Base-by-base conservation (phyloP, 352 stramenopile species). In the Globisporangium yorkense region DNA sequence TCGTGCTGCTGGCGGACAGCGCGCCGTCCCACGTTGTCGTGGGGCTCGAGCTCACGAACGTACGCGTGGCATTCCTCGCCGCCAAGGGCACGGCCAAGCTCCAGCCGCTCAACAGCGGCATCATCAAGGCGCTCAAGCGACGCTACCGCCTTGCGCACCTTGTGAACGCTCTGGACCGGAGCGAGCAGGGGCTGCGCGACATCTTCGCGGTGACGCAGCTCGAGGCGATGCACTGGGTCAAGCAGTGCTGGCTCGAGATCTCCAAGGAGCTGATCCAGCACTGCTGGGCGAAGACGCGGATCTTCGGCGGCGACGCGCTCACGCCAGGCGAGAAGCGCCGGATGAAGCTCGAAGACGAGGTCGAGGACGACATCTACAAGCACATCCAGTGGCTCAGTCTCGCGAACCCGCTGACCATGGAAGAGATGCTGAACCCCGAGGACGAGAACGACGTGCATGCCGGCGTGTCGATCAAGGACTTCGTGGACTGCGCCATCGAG, bases 101-200 rank as follows among this genome's bases (percentile, higher is more conserved):
- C 18, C 62, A 68, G 52, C 57, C 62, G 20, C 51, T 68, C 44
- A 53, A 65, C 40, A 49, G 45, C 31, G 62, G 57, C n/a, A 58
- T 68, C 31, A 51, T 54, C 13, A 67, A 60, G 16, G 57, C 57
- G 21, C 59, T 67, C 61, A 63, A 67, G 55, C 55, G 50, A 6
- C 55, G 61, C 15, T 67, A 67, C 56, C 55, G 61, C 27, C 53
- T 57, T 39, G 53, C 53, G 39, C 60, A 66, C 31, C 29, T 66
- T 5, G 52, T 53, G 40, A 52, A 66, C 29, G 60, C 60, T 5
- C 49, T 66, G 21, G 60, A 61, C 15, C 60, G 60, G 35, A 57
- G 54, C 29, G 60, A 66, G 48, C 53, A 66, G 48, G 41, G 60
- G n/a, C 41, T 29, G 53, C 52, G 47, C 24, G 54, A 61, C 44